These are phyloP conservation scores for Vicia sativa DNA, from an alignment of 306 rosid species.

Conservation along the genomic window DNA sequence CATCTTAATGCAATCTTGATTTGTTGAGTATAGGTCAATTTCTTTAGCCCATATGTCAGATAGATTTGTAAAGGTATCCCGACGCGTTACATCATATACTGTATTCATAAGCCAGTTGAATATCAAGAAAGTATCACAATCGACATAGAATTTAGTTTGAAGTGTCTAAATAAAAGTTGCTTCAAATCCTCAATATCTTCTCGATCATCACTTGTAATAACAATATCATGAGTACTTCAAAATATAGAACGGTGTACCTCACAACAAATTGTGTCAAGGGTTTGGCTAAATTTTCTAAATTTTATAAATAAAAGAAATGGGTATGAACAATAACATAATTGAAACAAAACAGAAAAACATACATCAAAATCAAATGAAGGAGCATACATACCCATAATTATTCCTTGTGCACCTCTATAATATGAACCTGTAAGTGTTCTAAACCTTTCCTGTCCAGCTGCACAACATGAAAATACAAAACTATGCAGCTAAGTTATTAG, in stretches of 20 bases:
- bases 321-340: background rate
- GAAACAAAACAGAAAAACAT: conserved; percentile 11
- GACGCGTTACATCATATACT: conserved; percentile 74
- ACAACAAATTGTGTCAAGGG: too few relatives aligned
- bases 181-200: too few relatives aligned
- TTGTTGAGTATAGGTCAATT: conserved; percentile 74
- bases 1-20: conserved; percentile 82
- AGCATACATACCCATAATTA: conserved; percentile 86
- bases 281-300: too few relatives aligned
- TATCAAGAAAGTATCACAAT: background rate
- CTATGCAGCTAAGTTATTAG: conserved; percentile 4
- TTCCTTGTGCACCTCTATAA: conserved; percentile 91
- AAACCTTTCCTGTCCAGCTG: conserved; percentile 94
- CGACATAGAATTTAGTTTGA: too few relatives aligned
- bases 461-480: conserved; percentile 25
- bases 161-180: too few relatives aligned
- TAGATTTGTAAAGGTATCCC: conserved; percentile 73
- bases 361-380: too few relatives aligned
- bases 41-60: conserved; percentile 91
- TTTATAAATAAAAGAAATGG: too few relatives aligned
- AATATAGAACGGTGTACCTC: too few relatives aligned
- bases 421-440: conserved; percentile 87
- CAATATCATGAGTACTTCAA: too few relatives aligned
- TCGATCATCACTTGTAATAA: too few relatives aligned
- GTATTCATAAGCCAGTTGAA: conserved; percentile 33